A percentile compares a stretch with the other conserved stretches of the same genome.
Evolutionary conservation across 345 rosid genomes (phyloP).

Genomic region (Durio zibethinus): DNA sequence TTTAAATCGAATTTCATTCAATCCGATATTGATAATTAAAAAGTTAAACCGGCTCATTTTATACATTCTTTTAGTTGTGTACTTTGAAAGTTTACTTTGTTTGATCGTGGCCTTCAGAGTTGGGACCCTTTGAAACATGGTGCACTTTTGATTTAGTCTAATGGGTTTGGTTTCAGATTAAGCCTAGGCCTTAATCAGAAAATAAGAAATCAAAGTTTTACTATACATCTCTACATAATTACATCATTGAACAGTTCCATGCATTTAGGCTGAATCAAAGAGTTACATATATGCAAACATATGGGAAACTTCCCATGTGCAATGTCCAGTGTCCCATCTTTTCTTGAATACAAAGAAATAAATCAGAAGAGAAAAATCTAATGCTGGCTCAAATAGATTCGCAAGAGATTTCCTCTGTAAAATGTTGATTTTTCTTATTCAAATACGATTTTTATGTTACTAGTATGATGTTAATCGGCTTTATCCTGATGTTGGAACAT

Average conservation of each 20-base stretch:
- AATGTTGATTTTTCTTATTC: neutral
- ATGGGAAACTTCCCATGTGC: constrained; percentile 17
- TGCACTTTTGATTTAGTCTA: neutral
- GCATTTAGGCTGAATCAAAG: neutral
- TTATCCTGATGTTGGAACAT: constrained; percentile 16
- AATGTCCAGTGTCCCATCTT: neutral
- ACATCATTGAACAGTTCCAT: neutral
- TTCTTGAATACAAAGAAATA: constrained; percentile 5
- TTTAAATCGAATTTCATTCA: too few relatives aligned
- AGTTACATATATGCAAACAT: neutral
- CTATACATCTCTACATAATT: constrained; percentile 5
- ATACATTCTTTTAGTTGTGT: too few relatives aligned
- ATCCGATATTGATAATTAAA: too few relatives aligned
- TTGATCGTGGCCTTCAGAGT: neutral
- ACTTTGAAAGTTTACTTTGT: too few relatives aligned
- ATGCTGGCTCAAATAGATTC: neutral
- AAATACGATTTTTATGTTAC: neutral
- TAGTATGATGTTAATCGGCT: neutral
- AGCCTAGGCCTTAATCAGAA: neutral
- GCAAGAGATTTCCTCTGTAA: constrained; percentile 1
- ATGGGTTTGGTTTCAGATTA: neutral
- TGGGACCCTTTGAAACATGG: neutral
- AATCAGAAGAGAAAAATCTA: neutral
- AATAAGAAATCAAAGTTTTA: too few relatives aligned
- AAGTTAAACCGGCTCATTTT: too few relatives aligned